Conservation (phyloP, 2,329 filamentous ascomycete species). For the Trichoderma sp. region DNA sequence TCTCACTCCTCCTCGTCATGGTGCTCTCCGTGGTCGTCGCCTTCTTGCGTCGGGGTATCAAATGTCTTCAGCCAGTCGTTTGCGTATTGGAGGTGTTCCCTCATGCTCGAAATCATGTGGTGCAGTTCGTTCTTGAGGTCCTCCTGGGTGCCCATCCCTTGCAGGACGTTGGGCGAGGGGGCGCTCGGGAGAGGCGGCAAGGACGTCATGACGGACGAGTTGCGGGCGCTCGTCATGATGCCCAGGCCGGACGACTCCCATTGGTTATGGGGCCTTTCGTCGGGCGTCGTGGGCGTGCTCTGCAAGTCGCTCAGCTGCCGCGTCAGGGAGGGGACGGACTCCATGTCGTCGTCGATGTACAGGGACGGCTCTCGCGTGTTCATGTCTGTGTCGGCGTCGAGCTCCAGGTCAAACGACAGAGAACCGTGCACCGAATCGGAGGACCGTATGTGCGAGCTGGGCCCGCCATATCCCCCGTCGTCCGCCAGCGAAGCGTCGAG, state of each 20-base stretch:
- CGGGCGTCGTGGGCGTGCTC: conserved; percentile 27
- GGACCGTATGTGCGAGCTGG: conserved; percentile 35
- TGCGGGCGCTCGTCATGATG: conserved; percentile 19
- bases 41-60: conserved; percentile 10
- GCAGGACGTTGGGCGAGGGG: conserved; percentile 21
- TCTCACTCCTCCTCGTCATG: conserved; percentile 5
- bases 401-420: conserved; percentile 29
- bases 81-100: conserved; percentile 27
- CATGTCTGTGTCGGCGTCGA: conserved; percentile 27
- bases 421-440: conserved; percentile 29
- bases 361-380: conserved; percentile 24
- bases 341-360: conserved; percentile 27
- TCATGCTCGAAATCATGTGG: conserved; percentile 26
- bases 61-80: conserved; percentile 27
- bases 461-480: conserved; percentile 34
- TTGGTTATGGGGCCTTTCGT: conserved; percentile 21
- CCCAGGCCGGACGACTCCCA: conserved; percentile 26
- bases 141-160: conserved; percentile 24
- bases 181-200: conserved; percentile 22
- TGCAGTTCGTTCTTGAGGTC: conserved; percentile 26
- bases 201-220: conserved; percentile 9
- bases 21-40: conserved; percentile 3
- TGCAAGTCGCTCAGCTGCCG: conserved; percentile 22
- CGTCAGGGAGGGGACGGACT: conserved; percentile 20
- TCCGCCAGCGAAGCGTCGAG: conserved; percentile 23